These are phyloP conservation scores for Arthrobotrys conoides DNA, from an alignment of 2,329 filamentous ascomycete species.

Conservation along the genomic window DNA sequence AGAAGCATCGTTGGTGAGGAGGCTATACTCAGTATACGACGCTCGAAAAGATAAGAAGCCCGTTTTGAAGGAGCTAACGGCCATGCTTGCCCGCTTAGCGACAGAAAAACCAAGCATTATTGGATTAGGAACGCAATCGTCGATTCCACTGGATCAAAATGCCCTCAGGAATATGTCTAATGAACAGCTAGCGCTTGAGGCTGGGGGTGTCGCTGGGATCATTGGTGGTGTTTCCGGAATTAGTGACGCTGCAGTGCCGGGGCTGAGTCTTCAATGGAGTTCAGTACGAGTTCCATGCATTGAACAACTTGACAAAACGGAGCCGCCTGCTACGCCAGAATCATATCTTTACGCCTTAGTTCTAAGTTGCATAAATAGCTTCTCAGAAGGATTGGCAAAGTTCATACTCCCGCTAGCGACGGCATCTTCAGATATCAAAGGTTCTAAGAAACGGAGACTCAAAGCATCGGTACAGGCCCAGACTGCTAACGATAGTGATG, in stretches of 20 bases:
- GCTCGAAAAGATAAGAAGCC: conserved; percentile 78
- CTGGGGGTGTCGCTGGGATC: conserved; percentile 87
- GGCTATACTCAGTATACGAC: conserved; percentile 86
- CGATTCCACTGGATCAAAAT: conserved; percentile 77
- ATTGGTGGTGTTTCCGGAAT: conserved; percentile 80
- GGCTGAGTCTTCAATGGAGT: conserved; percentile 94
- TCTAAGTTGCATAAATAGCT: conserved; percentile 86
- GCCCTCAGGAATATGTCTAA: conserved; percentile 74
- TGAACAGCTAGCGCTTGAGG: conserved; percentile 90
- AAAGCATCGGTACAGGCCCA: conserved; percentile 51
- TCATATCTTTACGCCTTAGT: conserved; percentile 94
- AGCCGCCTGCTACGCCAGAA: conserved; percentile 85
- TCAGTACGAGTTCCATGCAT: conserved; percentile 87
- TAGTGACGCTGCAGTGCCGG: conserved; percentile 76
- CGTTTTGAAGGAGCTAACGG: conserved; percentile 84
- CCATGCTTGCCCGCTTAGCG: conserved; percentile 90
- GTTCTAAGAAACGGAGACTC: conserved; percentile 69
- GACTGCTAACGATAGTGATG: conserved; percentile 51
- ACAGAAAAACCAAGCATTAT: conserved; percentile 92
- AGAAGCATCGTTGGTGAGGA: conserved; percentile 81
- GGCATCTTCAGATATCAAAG: conserved; percentile 75
- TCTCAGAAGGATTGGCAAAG: conserved; percentile 93
- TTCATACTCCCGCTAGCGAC: conserved; percentile 93
- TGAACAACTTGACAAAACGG: conserved; percentile 92
- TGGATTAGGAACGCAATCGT: conserved; percentile 89